These are phyloP conservation scores for Cyclanthera cordifolia DNA, from an alignment of 306 rosid species.

Conservation along the genomic window DNA sequence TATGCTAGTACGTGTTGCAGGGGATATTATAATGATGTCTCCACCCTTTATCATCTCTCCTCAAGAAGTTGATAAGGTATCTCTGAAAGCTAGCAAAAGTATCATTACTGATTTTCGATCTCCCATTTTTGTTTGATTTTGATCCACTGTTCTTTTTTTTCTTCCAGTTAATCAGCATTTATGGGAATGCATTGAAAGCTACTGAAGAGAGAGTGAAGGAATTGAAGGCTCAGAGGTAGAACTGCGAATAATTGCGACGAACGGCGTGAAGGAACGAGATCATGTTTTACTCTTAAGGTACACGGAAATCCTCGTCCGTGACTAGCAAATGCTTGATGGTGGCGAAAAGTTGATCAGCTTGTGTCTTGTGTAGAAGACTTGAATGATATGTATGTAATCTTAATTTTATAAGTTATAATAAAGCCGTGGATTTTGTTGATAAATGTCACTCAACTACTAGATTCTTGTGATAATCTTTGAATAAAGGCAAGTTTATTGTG, in stretches of 20 bases:
- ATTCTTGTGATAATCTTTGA: neutral
- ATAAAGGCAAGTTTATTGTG: neutral
- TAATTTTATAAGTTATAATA: neutral
- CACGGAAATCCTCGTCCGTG: neutral
- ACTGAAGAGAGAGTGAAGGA: constrained; percentile 77
- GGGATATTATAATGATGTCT: constrained; percentile 80
- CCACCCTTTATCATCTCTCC: constrained; percentile 73
- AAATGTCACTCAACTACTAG: neutral
- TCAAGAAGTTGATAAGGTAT: constrained; percentile 71
- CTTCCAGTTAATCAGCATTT: constrained; percentile 58
- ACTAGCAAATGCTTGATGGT: neutral
- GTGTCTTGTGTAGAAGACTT: neutral
- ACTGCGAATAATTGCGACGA: constrained; percentile 15
- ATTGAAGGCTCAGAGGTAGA: constrained; percentile 49
- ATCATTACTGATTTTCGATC: neutral
- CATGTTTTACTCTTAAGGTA: neutral
- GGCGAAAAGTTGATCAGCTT: constrained; percentile 16
- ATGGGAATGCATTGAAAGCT: constrained; percentile 59
- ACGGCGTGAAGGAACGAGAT: neutral
- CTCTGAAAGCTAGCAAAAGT: neutral
- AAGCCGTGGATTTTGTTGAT: neutral
- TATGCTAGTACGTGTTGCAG: constrained; percentile 69
- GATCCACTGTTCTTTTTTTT: constrained; percentile 2
- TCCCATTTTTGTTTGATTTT: neutral
- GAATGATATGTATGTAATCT: neutral